Base-by-base conservation (phyloP, 306 rosid genomes). In the Acacia confusa region DNA sequence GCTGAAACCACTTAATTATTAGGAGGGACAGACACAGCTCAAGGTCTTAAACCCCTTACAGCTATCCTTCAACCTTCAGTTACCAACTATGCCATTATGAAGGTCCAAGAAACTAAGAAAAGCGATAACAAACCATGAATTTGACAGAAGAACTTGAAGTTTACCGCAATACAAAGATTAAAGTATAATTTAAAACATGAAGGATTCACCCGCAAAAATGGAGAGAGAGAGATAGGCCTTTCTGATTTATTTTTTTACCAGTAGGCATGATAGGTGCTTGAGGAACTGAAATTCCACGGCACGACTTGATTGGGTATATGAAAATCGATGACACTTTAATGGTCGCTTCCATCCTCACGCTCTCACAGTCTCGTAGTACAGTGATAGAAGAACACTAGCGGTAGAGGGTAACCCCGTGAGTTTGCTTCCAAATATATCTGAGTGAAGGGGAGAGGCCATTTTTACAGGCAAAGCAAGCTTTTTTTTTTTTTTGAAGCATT, bases 271-370 rank as follows among this genome's bases (percentile, higher is more conserved):
- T 88, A 1, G 92, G 92, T 9, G 94, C 92, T 64, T 84, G 82
- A 27, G 92, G 45, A 87, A 90, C 85, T 11, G 97, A 91, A 75
- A 95, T 92, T 70, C 95, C 98, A 43, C 98, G 91, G 71, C 98
- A 95, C 15, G 98, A 95, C 77, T 95, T 95, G 24, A 92, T 48
- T 15, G 98, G 98, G 84, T 95, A 92, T 24, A 91, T 52, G 87
- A 90, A 87, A 4, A 95, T 81, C 13, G 84, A 80, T 1, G 94
- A 87, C 28, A 92, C 90, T 50, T 43, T 75, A 10, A 86, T 87
- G 75, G 72, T 65, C 24, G 25, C 55, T 24, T 48, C 63, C 48
- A 64, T 63, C 66, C 13, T 60, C 70, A n/a, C 70, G 0, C 57
- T 19, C 80, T 43, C 80, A n/a, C 70, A 0, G 28, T n/a, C 36